These are phyloP conservation scores for Cladophialophora psammophila DNA, from an alignment of 2,329 filamentous ascomycete species.

Conservation along the genomic window DNA sequence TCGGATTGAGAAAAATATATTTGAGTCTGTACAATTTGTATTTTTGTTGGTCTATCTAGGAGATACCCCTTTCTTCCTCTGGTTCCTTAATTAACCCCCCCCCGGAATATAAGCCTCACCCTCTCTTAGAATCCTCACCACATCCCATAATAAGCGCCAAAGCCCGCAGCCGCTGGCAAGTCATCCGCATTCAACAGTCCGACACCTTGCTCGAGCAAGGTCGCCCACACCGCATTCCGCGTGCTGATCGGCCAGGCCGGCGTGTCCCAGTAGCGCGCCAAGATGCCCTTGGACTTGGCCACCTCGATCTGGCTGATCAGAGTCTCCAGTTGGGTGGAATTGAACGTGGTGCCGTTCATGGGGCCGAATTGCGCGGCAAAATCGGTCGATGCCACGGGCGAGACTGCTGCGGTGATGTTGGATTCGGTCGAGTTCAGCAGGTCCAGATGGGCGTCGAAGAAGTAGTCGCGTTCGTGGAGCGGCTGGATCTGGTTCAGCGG, in stretches of 20 bases:
- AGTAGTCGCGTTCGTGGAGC: constrained; percentile 60
- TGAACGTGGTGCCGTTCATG: constrained; percentile 55
- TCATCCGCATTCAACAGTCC: constrained; percentile 71
- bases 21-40: no score
- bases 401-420: constrained; percentile 58
- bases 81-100: no score
- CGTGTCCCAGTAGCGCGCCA: constrained; percentile 68
- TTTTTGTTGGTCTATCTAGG: no score
- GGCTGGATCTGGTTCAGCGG: constrained; percentile 56
- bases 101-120: background rate
- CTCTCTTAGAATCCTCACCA: constrained; percentile 20
- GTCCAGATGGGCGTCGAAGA: constrained; percentile 66
- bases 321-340: constrained; percentile 55
- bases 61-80: no score
- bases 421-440: constrained; percentile 54
- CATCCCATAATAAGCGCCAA: constrained; percentile 32
- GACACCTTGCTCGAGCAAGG: constrained; percentile 64
- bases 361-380: constrained; percentile 55
- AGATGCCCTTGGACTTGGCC: constrained; percentile 66
- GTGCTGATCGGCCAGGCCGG: constrained; percentile 67
- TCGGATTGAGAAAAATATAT: background rate
- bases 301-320: constrained; percentile 60
- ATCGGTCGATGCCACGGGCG: constrained; percentile 62
- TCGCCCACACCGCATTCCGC: constrained; percentile 66
- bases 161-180: constrained; percentile 58